Percentiles rank a stretch among this genome's conserved stretches.
Evolutionary conservation across 257 asterid genomes (phyloP).

Genomic region (Solanum megistacrolobum): DNA sequence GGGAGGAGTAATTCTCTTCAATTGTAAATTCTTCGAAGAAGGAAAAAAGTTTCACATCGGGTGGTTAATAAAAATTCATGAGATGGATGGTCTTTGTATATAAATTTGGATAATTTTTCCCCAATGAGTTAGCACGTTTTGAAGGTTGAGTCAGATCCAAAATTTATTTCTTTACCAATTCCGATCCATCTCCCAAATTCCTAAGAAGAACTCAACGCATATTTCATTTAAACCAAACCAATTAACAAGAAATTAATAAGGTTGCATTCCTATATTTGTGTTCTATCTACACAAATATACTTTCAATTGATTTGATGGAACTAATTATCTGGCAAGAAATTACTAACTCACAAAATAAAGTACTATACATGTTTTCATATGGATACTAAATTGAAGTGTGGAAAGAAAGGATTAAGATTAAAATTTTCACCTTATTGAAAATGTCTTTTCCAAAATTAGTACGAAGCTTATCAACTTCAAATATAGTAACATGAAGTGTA

Average conservation of each 20-base stretch:
- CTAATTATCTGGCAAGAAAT: background rate
- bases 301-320: background rate
- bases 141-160: background rate
- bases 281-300: background rate
- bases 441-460: conserved; percentile 1
- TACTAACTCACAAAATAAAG: background rate
- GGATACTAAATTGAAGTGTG: background rate
- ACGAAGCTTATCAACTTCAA: conserved; percentile 22
- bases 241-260: background rate
- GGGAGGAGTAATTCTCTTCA: background rate
- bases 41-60: background rate
- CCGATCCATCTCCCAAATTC: background rate
- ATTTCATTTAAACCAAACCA: background rate
- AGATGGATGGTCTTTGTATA: background rate
- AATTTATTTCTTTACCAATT: background rate
- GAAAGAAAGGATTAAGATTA: background rate
- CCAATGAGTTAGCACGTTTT: background rate
- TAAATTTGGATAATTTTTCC: background rate
- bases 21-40: fast-evolving
- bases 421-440: conserved; percentile 11
- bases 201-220: background rate
- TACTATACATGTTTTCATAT: background rate
- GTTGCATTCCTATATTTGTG: background rate
- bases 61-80: background rate
- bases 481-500: conserved; percentile 23